Percentiles rank a stretch among this genome's conserved stretches.
Conservation (phyloP, 108 stramenopile genomes). For the Pseudonitzschia multiseries region DNA sequence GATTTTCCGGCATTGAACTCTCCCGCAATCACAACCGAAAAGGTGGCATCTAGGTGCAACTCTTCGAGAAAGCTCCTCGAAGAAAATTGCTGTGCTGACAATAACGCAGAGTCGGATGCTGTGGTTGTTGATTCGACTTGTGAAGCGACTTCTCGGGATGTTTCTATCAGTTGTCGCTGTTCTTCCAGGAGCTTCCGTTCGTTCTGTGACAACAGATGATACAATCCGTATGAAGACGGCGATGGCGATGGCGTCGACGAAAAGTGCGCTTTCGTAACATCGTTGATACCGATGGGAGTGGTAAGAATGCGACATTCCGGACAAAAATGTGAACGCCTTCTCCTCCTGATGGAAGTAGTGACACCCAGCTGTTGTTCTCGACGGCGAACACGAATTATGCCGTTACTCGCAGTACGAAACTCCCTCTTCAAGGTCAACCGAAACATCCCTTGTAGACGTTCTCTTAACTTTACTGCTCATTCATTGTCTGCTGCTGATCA, state of each 20-base stretch:
- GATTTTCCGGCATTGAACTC: conserved; percentile 91
- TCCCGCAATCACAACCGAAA: conserved; percentile 79
- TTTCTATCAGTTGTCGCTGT: conserved; percentile 51
- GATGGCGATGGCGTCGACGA: conserved; percentile 1
- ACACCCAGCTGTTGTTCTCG: neutral
- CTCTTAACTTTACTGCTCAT: neutral
- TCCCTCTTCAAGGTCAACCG: neutral
- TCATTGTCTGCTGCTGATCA: neutral
- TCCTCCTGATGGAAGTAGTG: neutral
- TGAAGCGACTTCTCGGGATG: conserved; percentile 43
- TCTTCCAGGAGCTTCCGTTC: conserved; percentile 57
- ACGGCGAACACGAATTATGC: neutral
- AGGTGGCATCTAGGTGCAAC: conserved; percentile 44
- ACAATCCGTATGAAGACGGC: conserved; percentile 31
- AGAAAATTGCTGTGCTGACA: conserved; percentile 24
- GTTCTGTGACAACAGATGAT: conserved; percentile 53
- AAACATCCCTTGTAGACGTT: neutral
- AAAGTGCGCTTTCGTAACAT: neutral
- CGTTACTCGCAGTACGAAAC: neutral
- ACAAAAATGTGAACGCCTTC: neutral
- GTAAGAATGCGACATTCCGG: neutral
- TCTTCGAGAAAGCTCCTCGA: conserved; percentile 28
- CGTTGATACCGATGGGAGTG: neutral
- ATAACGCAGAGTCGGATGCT: conserved; percentile 23
- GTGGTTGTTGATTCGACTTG: conserved; percentile 42